A percentile compares a stretch with the other conserved stretches of the same genome.
These are phyloP conservation scores for Fusarium sp. DNA, from an alignment of 2,329 filamentous ascomycete genomes.

Conservation along the genomic window DNA sequence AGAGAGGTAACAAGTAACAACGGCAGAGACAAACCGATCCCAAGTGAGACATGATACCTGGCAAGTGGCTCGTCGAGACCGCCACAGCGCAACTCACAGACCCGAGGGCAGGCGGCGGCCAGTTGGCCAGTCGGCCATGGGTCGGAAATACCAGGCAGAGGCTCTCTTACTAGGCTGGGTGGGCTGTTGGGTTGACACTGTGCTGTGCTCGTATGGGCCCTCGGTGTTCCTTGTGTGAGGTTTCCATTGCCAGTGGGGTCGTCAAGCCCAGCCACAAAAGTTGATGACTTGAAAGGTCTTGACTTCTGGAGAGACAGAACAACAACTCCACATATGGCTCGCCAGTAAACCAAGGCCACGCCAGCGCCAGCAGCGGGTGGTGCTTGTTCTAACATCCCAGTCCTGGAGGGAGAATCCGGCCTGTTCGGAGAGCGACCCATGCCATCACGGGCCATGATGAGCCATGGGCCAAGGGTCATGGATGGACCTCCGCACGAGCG, in stretches of 20 bases:
- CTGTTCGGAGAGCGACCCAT: conserved; percentile 42
- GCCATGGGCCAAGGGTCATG: conserved; percentile 16
- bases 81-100: conserved; percentile 46
- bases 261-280: conserved; percentile 40
- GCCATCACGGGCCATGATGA: conserved; percentile 35
- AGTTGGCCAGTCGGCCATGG: conserved; percentile 19
- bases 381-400: conserved; percentile 40
- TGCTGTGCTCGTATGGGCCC: conserved; percentile 40
- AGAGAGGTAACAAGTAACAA: conserved; percentile 35
- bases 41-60: conserved; percentile 46
- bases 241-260: conserved; percentile 39
- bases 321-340: conserved; percentile 13
- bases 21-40: conserved; percentile 35
- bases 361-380: conserved; percentile 31
- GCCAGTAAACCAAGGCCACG: conserved; percentile 12
- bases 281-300: conserved; percentile 19
- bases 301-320: conserved; percentile 8
- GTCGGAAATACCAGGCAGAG: conserved; percentile 32
- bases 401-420: conserved; percentile 39
- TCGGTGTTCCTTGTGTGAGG: conserved; percentile 40
- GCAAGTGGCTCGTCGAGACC: conserved; percentile 46
- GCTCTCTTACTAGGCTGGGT: conserved; percentile 21
- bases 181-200: conserved; percentile 41
- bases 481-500: conserved; percentile 45
- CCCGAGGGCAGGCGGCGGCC: conserved; percentile 35